Conservation (phyloP, 805 yeast species). For the Myxozyma geophila region DNA sequence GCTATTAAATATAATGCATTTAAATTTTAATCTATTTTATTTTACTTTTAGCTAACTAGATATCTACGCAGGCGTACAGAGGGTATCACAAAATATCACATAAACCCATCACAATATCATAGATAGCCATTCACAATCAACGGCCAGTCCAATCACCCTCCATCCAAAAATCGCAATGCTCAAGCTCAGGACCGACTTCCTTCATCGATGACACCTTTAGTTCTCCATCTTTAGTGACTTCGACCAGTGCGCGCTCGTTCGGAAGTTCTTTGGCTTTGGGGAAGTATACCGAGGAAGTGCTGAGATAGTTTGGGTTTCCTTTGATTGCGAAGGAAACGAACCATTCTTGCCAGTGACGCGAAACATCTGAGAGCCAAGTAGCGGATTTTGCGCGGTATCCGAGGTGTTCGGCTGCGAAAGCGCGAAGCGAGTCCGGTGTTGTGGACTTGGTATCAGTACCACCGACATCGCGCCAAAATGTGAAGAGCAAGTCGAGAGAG, state of each 20-base stretch:
- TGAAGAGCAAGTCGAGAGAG: conserved; percentile 23
- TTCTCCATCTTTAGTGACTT: conserved; percentile 11
- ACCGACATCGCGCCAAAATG: conserved; percentile 27
- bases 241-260: conserved; percentile 20
- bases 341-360: conserved; percentile 30
- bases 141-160: conserved; percentile 35
- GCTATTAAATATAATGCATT: too few relatives aligned
- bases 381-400: background rate
- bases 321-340: conserved; percentile 22
- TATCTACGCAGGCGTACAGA: too few relatives aligned
- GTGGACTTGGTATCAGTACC: background rate
- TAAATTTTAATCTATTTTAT: too few relatives aligned
- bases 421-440: background rate
- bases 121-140: background rate
- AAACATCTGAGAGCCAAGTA: conserved; percentile 13
- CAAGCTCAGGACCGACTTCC: conserved; percentile 18
- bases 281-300: conserved; percentile 5
- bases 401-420: background rate
- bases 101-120: too few relatives aligned
- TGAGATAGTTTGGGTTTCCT: conserved; percentile 30
- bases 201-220: conserved; percentile 2
- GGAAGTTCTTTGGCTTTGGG: conserved; percentile 15
- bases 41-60: too few relatives aligned
- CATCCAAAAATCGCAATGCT: conserved; percentile 27
- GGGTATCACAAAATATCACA: too few relatives aligned